Conservation (phyloP, 2,329 filamentous ascomycete genomes). For the Juglanconis sp. region DNA sequence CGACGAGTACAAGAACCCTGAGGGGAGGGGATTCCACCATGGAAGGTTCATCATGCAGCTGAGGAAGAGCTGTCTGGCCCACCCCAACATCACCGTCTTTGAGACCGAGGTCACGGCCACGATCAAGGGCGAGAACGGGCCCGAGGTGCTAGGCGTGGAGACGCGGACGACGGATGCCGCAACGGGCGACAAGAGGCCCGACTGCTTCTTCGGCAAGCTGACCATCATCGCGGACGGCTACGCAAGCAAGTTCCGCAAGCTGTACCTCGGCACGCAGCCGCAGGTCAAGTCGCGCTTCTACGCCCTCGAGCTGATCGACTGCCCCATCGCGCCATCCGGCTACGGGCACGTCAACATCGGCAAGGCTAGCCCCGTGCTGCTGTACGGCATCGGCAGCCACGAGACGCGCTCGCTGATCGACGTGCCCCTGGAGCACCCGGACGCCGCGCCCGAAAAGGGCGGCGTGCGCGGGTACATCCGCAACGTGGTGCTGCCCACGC, state of each 20-base stretch:
- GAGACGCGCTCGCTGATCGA: conserved; percentile 91
- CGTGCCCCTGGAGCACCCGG: conserved; percentile 73
- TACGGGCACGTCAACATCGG: conserved; percentile 88
- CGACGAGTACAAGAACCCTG: conserved; percentile 46
- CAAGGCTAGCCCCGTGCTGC: conserved; percentile 71
- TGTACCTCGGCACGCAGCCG: conserved; percentile 65
- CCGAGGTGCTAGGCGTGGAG: conserved; percentile 80
- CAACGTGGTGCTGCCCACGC: conserved; percentile 69
- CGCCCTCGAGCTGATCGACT: conserved; percentile 88
- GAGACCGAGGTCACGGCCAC: conserved; percentile 82
- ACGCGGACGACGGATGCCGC: conserved; percentile 61
- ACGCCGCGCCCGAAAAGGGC: conserved; percentile 69
- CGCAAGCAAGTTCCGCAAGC: conserved; percentile 83
- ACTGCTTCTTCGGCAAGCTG: conserved; percentile 83
- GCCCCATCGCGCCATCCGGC: conserved; percentile 67
- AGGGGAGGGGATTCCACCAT: conserved; percentile 87
- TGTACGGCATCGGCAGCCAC: conserved; percentile 95
- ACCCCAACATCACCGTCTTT: conserved; percentile 83
- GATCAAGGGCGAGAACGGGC: conserved; percentile 64
- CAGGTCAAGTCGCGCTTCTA: conserved; percentile 84
- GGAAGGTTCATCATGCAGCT: conserved; percentile 86
- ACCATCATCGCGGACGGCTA: conserved; percentile 94
- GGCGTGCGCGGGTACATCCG: conserved; percentile 82
- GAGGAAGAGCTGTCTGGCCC: conserved; percentile 67
- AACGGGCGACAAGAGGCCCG: conserved; percentile 54